Conservation (phyloP, 345 rosid species). For the Heritiera fomes region DNA sequence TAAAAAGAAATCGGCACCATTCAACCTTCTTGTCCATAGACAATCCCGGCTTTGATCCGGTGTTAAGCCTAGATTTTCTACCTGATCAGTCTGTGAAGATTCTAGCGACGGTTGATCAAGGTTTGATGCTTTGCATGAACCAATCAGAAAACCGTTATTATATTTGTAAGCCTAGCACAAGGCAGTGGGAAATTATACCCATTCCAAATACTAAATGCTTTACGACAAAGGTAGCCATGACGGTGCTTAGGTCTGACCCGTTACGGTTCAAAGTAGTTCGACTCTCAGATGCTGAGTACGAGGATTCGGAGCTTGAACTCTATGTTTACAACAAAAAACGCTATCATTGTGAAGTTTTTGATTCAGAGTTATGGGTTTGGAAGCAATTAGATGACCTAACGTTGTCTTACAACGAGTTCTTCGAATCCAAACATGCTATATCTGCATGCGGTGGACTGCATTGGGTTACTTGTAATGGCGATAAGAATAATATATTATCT, state of each 20-base stretch:
- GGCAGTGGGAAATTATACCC: conserved; percentile 17
- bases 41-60: neutral
- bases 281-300: neutral
- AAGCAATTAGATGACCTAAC: neutral
- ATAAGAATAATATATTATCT: neutral
- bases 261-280: conserved; percentile 23
- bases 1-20: too few species aligned
- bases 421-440: neutral
- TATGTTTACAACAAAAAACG: neutral
- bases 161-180: conserved; percentile 33
- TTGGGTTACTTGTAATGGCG: neutral
- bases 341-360: conserved; percentile 6
- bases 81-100: neutral
- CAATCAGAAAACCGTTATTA: conserved; percentile 2
- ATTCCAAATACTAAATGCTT: neutral
- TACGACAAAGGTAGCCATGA: neutral
- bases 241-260: conserved; percentile 26
- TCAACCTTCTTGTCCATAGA: neutral
- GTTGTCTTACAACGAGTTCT: neutral
- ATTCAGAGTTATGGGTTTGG: conserved; percentile 19
- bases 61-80: conserved; percentile 14
- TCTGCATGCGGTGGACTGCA: neutral
- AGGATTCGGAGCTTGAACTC: conserved; percentile 28
- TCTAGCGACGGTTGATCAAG: neutral
- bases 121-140: conserved; percentile 11